phyloP scores from a whole-genome alignment of 202 grass and related monocot species.

The Carex sylvatica region DNA sequence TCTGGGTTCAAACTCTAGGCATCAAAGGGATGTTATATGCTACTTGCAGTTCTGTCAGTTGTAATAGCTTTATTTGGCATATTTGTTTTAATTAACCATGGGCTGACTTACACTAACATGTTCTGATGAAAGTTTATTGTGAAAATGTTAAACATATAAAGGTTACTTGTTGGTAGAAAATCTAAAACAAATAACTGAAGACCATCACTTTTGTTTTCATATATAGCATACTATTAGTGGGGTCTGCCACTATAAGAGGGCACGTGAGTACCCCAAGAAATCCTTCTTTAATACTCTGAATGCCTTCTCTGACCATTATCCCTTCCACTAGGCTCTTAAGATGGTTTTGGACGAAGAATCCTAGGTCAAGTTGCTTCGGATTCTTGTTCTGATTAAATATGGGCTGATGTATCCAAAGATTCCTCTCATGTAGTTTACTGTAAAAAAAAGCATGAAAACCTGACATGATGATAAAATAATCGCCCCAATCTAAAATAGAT shows the following conservation, averaged over 20 bases:
- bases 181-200: background rate
- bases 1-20: background rate
- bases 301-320: constrained; percentile 21
- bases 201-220: background rate
- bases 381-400: constrained; percentile 11
- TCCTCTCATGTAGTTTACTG: background rate
- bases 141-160: background rate
- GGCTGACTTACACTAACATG: background rate
- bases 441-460: background rate
- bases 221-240: background rate
- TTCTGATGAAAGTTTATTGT: background rate
- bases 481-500: background rate
- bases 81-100: background rate
- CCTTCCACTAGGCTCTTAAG: constrained; percentile 57
- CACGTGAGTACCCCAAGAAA: background rate
- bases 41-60: constrained; percentile 2
- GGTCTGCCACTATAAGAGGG: background rate
- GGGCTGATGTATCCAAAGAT: background rate
- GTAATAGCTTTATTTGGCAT: background rate
- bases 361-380: constrained; percentile 57
- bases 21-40: background rate
- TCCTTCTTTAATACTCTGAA: background rate
- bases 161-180: background rate
- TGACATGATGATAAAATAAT: background rate
- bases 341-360: constrained; percentile 87